Base-by-base conservation (phyloP, 2,329 filamentous ascomycete genomes). In the Pseudocercospora fijiensis region DNA sequence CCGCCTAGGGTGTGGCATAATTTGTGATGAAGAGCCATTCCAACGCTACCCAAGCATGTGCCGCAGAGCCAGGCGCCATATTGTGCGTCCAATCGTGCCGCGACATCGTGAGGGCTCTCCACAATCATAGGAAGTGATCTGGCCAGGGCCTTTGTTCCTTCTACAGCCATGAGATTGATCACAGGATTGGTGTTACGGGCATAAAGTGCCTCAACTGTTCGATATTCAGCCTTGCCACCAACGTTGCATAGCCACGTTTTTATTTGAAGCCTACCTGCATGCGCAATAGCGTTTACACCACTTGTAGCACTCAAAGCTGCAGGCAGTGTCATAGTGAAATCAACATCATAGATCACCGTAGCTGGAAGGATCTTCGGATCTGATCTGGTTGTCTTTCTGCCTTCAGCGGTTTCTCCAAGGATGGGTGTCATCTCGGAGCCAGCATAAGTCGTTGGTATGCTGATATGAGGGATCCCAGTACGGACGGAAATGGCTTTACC, bases 31-130 rank as follows among this genome's bases (percentile, higher is more conserved):
- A 89, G 80, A 2, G 85, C 82, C 85, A 89, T 88, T 59, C 82
- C 82, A 2, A 85, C 84, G 63, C 78, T 83, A 5, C 86, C 86
- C 0, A 88, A 79, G 68, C 84, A 87, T 24, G 79, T 82, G 30
- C 85, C 86, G 68, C 85, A 88, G 1, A 89, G 82, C 85, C 85
- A 89, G 41, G 87, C 86, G 22, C 86, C 87, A 70, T 88, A 88
- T 1, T 85, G 80, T 13, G 85, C 86, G 2, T 74, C 74, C 2
- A 79, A 81, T 2, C 86, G 81, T 2, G 85, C 84, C 4, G 78
- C 73, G 37, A 72, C 65, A 6, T 78, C 80, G 1, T 76, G 70
- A 0, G 82, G 79, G 57, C 84, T 76, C 24, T 78, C 70, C 11
- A 83, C 76, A 24, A 89, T 79, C 55, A 76, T 75, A 0, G 85